phyloP scores from a whole-genome alignment of 2,329 filamentous ascomycete species.

The Diaporthe citrichinensis region DNA sequence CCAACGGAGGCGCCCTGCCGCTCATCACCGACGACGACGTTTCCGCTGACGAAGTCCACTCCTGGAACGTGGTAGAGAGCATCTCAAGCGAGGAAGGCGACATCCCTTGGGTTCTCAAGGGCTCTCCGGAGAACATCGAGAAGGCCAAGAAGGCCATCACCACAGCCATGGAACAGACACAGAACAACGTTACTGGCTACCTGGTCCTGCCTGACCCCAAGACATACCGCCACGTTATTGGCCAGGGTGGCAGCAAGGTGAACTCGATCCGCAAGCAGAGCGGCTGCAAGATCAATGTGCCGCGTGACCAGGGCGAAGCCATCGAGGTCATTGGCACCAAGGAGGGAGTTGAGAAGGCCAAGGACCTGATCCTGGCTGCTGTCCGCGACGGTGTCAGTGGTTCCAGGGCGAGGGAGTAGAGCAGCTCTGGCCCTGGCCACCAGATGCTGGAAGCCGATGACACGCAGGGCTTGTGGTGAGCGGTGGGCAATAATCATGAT shows the following conservation, averaged over 20 bases:
- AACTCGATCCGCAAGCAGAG: constrained; percentile 94
- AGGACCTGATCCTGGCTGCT: constrained; percentile 88
- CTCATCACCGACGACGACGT: constrained; percentile 91
- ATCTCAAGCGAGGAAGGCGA: constrained; percentile 74
- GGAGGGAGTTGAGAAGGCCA: constrained; percentile 88
- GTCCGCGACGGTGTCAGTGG: constrained; percentile 72
- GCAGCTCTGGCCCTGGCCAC: constrained; percentile 6
- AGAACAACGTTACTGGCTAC: constrained; percentile 83
- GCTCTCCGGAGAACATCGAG: constrained; percentile 81
- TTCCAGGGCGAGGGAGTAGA: constrained; percentile 45
- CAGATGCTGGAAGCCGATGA: background rate
- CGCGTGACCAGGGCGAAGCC: constrained; percentile 86
- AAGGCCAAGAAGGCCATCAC: constrained; percentile 85
- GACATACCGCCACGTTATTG: constrained; percentile 92
- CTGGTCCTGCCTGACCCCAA: constrained; percentile 90
- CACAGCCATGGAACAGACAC: constrained; percentile 80
- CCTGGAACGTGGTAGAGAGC: constrained; percentile 84
- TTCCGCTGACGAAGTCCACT: constrained; percentile 76
- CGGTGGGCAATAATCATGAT: background rate
- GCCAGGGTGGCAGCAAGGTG: constrained; percentile 89
- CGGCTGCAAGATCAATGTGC: constrained; percentile 93
- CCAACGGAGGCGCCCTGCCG: constrained; percentile 78
- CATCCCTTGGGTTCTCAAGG: constrained; percentile 92
- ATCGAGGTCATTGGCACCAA: constrained; percentile 89
- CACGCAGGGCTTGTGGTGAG: constrained; percentile 23